Conservation (phyloP, 345 rosid genomes). For the Arabis hirsuta region DNA sequence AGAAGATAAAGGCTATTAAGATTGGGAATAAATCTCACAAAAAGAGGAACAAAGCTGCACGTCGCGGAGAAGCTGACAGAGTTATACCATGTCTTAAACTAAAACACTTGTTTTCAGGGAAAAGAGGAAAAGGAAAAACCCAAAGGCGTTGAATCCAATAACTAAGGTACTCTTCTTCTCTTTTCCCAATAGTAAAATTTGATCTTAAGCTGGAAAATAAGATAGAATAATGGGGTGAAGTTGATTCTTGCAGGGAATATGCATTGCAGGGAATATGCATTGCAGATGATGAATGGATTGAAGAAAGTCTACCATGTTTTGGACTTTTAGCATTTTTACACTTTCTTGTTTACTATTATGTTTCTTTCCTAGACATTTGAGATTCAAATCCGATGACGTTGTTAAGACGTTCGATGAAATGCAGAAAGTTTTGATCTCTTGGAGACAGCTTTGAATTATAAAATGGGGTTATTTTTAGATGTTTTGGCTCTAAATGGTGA, state of each 20-base stretch:
- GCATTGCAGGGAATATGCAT: neutral
- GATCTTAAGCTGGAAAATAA: neutral
- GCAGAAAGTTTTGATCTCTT: too few relatives aligned
- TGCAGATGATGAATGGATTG: neutral
- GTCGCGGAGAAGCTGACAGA: conserved; percentile 74
- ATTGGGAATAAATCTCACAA: conserved; percentile 53
- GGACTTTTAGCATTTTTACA: neutral
- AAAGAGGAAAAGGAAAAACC: conserved; percentile 69
- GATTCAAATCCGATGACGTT: conserved; percentile 6
- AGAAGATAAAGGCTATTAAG: conserved; percentile 55
- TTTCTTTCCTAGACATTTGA: neutral
- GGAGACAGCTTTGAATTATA: too few relatives aligned
- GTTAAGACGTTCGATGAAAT: too few relatives aligned
- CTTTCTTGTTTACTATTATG: neutral
- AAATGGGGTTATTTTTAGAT: conserved; percentile 45
- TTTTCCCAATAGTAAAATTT: too few relatives aligned
- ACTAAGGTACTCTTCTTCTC: neutral
- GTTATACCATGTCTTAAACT: conserved; percentile 63
- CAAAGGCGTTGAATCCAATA: conserved; percentile 47
- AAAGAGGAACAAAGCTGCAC: conserved; percentile 75
- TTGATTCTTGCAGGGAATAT: neutral
- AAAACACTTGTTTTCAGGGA: conserved; percentile 66
- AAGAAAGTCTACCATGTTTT: neutral
- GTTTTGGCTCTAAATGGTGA: too few relatives aligned
- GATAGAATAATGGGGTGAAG: neutral